phyloP scores from a whole-genome alignment of 2,329 filamentous ascomycete genomes.

The Aspergillus felis region DNA sequence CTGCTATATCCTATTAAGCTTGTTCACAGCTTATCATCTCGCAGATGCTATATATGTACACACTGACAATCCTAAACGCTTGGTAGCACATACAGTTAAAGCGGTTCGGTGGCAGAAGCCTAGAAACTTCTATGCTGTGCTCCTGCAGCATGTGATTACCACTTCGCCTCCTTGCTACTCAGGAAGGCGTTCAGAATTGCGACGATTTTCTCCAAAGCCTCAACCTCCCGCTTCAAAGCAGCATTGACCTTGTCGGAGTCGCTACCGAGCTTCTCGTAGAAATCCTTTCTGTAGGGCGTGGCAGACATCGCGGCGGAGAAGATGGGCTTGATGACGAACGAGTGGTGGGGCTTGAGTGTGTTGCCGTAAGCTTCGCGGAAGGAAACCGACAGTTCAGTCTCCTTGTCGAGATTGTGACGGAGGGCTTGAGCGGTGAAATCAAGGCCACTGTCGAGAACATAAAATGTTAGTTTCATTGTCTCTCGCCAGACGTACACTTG shows the following conservation, averaged over 20 bases:
- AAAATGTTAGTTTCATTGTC: conserved; percentile 2
- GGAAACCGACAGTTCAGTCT: conserved; percentile 74
- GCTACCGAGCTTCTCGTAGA: conserved; percentile 75
- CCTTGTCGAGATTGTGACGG: conserved; percentile 67
- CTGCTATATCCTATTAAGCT: not conserved
- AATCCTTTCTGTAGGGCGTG: conserved; percentile 88
- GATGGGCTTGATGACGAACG: conserved; percentile 82
- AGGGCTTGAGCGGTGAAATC: conserved; percentile 90
- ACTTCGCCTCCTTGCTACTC: conserved; percentile 50
- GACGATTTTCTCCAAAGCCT: conserved; percentile 73
- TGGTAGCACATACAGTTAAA: not conserved
- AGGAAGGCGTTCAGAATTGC: conserved; percentile 67
- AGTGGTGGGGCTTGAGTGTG: conserved; percentile 90
- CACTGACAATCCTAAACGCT: not conserved
- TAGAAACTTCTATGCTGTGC: not conserved
- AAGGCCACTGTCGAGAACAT: conserved; percentile 61
- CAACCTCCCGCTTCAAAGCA: conserved; percentile 68
- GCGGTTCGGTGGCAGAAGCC: not conserved
- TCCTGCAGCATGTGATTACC: conserved; percentile 24
- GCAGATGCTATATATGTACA: not conserved
- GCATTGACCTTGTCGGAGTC: conserved; percentile 53
- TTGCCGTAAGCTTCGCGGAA: conserved; percentile 81
- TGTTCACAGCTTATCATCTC: not conserved
- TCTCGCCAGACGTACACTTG: not conserved
- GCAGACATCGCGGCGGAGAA: conserved; percentile 92